Base-by-base conservation (phyloP, 2,329 filamentous ascomycete genomes). In the Pyrenochaeta sp. region DNA sequence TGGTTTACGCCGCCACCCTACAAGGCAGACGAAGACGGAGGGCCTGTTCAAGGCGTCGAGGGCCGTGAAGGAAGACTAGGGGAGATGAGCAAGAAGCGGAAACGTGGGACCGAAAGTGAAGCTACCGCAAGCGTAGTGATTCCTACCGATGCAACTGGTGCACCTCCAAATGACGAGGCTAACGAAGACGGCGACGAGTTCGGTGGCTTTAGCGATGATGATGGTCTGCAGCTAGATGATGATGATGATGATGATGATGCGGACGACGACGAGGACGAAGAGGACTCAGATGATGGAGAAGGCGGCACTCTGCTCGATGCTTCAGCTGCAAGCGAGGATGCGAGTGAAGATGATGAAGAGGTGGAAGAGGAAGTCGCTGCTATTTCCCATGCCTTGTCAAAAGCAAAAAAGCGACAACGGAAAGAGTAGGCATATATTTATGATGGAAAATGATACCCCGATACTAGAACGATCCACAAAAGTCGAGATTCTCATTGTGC, bases 1-100 rank as follows among this genome's bases (percentile, higher is more conserved):
- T 99, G 96, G 95, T 99, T 93, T 73, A 95, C 91, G 0, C 88
- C 92, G 8, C 89, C 93, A 9, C 92, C 93, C 1, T 65, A 71
- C 42, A 69, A 67, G 34, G 78, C 77, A 39, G 86, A 67, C n/a
- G 68, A 68, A 34, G 61, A 61, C 8, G 66, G 25, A 15, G 67
- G 57, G 1, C 61, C 67, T 5, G 67, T 67, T 6, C 61, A 86
- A 47, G 82, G 80, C 9, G 81, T 81, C 6, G 84, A 86, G 32
- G 91, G 91, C 5, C 87, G 93, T 46, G 86, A 91, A 59, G 93
- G 93, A 12, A 86, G 88, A 66, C 82, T 96, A 0, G 93, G 93
- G 19, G 92, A 97, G 78, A 97, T 96, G 89, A 80, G 81, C 58
- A 87, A 87, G 42, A 90, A 88, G 79, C 91, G 96, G 80, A 90